Evolutionary conservation across 2,329 filamentous ascomycete species (phyloP).

Genomic region (Fusarium albosuccineum): DNA sequence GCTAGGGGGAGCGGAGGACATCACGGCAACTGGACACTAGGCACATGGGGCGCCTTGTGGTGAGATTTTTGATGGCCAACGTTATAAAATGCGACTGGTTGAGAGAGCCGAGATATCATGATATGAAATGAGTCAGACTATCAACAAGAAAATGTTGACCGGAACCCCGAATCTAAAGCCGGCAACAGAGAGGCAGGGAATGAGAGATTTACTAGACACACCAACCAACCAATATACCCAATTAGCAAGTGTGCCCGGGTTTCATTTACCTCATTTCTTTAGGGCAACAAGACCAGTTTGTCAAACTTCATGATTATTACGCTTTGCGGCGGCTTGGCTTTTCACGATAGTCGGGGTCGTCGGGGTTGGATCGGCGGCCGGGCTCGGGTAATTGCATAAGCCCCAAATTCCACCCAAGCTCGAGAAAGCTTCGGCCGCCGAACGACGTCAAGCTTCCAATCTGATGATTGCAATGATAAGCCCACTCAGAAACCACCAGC

Average conservation of each 20-base stretch:
- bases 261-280: slow-evolving; percentile 11
- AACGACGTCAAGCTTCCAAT: slow-evolving; percentile 35
- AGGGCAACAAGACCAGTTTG: not conserved
- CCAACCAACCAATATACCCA: slow-evolving; percentile 33
- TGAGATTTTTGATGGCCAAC: not conserved
- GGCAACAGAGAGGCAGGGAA: not conserved
- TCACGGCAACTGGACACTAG: slow-evolving; percentile 71
- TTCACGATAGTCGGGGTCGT: slow-evolving; percentile 15
- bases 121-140: slow-evolving; percentile 15
- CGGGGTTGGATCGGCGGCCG: slow-evolving; percentile 25
- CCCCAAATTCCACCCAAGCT: slow-evolving; percentile 20
- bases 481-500: slow-evolving; percentile 35
- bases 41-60: slow-evolving; percentile 69
- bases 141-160: not conserved
- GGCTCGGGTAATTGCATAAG: slow-evolving; percentile 52
- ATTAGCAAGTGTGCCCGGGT: slow-evolving; percentile 4
- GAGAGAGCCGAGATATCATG: slow-evolving; percentile 5
- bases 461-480: slow-evolving; percentile 37
- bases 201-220: slow-evolving; percentile 15
- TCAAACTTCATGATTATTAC: slow-evolving; percentile 18
- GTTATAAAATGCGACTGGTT: not conserved
- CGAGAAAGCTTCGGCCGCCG: slow-evolving; percentile 15
- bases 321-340: slow-evolving; percentile 33
- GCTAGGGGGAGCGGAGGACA: slow-evolving; percentile 52
- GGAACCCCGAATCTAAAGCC: not conserved